A percentile compares a stretch with the other conserved stretches of the same genome.
These are phyloP conservation scores for Lunularia cruciata DNA, from an alignment of 225 moss, liverwort and hornwort species.

Conservation along the genomic window DNA sequence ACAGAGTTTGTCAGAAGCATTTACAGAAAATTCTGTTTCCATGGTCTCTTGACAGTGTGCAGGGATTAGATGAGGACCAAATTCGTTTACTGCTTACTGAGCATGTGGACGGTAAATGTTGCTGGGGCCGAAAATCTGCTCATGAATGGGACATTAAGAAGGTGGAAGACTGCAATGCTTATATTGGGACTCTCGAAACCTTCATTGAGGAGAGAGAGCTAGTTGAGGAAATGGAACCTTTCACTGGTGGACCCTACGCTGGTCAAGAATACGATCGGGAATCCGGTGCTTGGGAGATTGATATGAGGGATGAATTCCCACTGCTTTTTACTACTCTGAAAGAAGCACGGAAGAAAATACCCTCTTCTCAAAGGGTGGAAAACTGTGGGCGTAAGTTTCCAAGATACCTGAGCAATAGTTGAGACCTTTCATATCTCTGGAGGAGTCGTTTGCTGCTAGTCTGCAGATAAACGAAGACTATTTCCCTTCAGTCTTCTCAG, in stretches of 20 bases:
- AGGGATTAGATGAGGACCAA: constrained; percentile 68
- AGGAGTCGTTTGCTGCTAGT: too few species aligned
- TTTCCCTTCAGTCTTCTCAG: too few species aligned
- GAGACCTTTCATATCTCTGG: too few species aligned
- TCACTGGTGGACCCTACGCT: constrained; percentile 58
- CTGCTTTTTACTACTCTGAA: constrained; percentile 63
- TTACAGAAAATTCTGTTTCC: not conserved
- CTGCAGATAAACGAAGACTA: too few species aligned
- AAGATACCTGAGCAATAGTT: constrained; percentile 5
- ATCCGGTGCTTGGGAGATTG: constrained; percentile 80
- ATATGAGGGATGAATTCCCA: constrained; percentile 84
- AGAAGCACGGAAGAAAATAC: constrained; percentile 53
- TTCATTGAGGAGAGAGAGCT: constrained; percentile 88
- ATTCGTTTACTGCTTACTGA: constrained; percentile 72
- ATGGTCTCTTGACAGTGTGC: constrained; percentile 46
- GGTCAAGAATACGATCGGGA: constrained; percentile 35
- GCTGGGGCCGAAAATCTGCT: constrained; percentile 75
- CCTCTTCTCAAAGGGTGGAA: constrained; percentile 63
- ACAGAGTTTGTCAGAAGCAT: not conserved
- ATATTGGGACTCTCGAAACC: constrained; percentile 75
- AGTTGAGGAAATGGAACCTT: constrained; percentile 50
- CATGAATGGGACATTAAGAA: constrained; percentile 78
- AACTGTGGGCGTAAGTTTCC: constrained; percentile 58
- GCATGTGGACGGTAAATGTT: constrained; percentile 63
- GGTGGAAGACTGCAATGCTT: constrained; percentile 85